Evolutionary conservation across 1,284 basidiomycete species (phyloP), one percentile per base, ranked within the genome.

Genomic region (Agroathelia rolfsii): DNA sequence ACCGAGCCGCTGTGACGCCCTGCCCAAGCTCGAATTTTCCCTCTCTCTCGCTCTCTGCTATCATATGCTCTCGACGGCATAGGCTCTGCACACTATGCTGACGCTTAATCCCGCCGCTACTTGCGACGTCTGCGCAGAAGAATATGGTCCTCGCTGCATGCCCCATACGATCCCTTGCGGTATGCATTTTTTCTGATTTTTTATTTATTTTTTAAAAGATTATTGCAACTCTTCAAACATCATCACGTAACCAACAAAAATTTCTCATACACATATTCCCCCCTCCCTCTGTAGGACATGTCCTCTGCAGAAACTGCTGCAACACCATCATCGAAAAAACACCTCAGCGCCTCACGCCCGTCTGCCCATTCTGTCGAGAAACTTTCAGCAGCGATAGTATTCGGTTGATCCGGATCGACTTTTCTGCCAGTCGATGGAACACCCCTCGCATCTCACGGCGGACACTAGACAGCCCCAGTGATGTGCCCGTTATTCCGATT

Each of bases 121-220:
- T 55, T 84, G 80, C 75, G 80, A 84, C 66, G 80, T 84, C 50
- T 84, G 80, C 64, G 80, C 80, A 52, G 79, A 83, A 59, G 81
- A 84, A 64, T 84, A 70, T 55, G 73, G 76, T 48, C 63, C 74
- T 36, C 73, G 73, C 46, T 72, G 73, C 55, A 61, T 71, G 40
- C 81, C 81, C 40, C 76, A 83, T 55, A 81, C 72, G 39, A 82
- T 84, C 51, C 73, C 80, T 36, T 84, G 81, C 58, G 80, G 80
- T 81, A 38, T 47, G 68, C 57, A 16, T 41, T 25, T 29, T 41
- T 17, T 36, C 24, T 34, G 36, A 25, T 28, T 39, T 34, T 37
- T 30, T 28, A n/a, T n/a, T n/a, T n/a, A n/a, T n/a, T n/a, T n/a
- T n/a, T n/a, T n/a, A n/a, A n/a, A n/a, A n/a, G n/a, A n/a, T n/a